Evolutionary conservation across 2,329 filamentous ascomycete genomes (phyloP).

Genomic region (Aspergillus sergii): DNA sequence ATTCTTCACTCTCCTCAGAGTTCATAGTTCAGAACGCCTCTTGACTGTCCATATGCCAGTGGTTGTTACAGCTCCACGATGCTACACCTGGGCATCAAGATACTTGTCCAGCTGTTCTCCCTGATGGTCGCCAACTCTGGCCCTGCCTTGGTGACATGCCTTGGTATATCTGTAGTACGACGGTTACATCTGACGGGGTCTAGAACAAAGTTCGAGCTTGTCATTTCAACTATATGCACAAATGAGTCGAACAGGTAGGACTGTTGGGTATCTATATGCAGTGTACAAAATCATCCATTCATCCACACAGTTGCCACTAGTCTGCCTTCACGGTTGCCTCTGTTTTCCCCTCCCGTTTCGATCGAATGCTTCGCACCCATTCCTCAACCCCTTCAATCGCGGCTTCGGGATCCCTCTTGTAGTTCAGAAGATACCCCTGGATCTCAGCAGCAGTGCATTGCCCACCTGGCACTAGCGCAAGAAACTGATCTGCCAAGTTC

Average conservation of each 20-base stretch:
- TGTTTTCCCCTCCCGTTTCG: constrained; percentile 25
- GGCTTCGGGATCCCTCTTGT: constrained; percentile 35
- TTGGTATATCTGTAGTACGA: background rate
- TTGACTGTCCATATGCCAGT: background rate
- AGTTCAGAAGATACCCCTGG: constrained; percentile 43
- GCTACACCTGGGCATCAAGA: background rate
- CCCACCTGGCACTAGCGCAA: constrained; percentile 31
- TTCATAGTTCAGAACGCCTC: background rate
- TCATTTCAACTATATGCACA: background rate
- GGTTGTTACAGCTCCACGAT: background rate
- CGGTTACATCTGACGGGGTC: background rate
- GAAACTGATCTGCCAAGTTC: constrained; percentile 34
- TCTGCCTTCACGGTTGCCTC: background rate
- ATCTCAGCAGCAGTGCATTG: constrained; percentile 46
- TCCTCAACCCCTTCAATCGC: constrained; percentile 33
- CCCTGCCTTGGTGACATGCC: background rate
- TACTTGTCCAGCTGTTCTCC: background rate
- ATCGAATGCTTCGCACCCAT: constrained; percentile 32
- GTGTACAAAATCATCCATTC: background rate
- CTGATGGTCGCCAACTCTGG: background rate
- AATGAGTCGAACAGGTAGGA: background rate
- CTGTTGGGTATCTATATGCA: background rate
- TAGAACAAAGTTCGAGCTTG: background rate
- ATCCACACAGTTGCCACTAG: background rate
- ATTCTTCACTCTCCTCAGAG: background rate